Evolutionary conservation across 1,284 basidiomycete species (phyloP), one percentile per base, ranked within the genome.

Genomic region (Leccinum subfulvum): DNA sequence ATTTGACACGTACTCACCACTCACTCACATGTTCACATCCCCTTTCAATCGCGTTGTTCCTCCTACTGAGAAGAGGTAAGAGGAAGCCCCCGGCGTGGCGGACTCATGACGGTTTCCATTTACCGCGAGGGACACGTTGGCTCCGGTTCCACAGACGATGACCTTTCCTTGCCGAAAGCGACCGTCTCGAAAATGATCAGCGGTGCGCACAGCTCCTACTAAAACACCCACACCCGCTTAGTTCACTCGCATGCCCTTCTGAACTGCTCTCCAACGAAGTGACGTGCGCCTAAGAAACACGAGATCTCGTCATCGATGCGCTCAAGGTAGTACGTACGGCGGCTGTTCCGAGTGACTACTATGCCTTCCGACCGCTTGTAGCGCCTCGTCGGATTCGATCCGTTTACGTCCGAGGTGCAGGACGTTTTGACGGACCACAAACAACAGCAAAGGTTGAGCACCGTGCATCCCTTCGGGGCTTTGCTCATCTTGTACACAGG

Each of bases 181-280:
- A 99, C 97, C 1, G 95, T 99, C 30, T 88, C 94, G 67, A 99
- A 99, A 82, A 92, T 98, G 85, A 97, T 99, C 70, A 83, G 87
- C 71, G 96, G 96, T 94, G 74, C 73, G 55, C 23, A 14, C 16
- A 21, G 9, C 21, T 11, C 44, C 21, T 10, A 2, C 44, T 3
- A 21, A 26, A 9, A n/a, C 26, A 53, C 52, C 52, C 26, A n/a
- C 16, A 59, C 63, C 57, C 59, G 58, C 58, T 59, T 53, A 26
- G 41, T 56, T 66, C 58, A 63, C 23, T 14, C 54, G 33, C 54
- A 55, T 57, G 55, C 30, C 13, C 47, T 56, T n/a, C 74, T 97
- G 96, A 99, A 72, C 80, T 97, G 66, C 83, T 98, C 26, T 95
- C 96, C 14, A 85, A 80, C 65, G 97, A 98, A 68, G 84, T 98